Evolutionary conservation across 2,329 filamentous ascomycete species (phyloP), one percentile per base, ranked within the genome.

Genomic region (Colletotrichum gigasporum): DNA sequence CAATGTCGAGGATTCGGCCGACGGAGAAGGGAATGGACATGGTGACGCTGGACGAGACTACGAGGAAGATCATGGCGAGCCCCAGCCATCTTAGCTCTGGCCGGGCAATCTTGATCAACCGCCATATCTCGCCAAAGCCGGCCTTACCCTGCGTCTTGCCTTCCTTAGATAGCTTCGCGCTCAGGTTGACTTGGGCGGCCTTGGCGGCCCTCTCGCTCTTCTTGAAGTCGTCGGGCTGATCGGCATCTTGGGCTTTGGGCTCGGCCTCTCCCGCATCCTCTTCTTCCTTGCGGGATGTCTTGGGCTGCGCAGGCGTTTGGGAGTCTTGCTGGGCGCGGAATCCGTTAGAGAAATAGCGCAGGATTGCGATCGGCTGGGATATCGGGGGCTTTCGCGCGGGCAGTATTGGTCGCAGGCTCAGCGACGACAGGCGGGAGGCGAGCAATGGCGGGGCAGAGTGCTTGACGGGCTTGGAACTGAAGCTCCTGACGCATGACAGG

Each of bases 1-100:
- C 93, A 55, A 96, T 87, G 78, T 99, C 96, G 75, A 99, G 83
- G 67, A 99, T 97, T 74, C 94, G 95, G 60, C 96, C 96, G 69
- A 99, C 97, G 0, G 94, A 97, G 75, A 97, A 97, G 2, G 96
- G 96, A 64, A 99, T 92, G 2, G 93, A 94, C 91, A 99, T 97
- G 61, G 94, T 97, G 70, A 99, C 94, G 53, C 89, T 87, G 4
- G 95, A 98, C 14, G 95, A 97, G 67, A 97, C 85, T 63, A 99
- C 84, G 52, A 99, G 84, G 74, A 97, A 91, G 58, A 91, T 76
- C 75, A 98, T 95, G 3, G 96, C 96, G 68, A 91, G 78, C 6
- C 83, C 85, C 14, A 99, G 87, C 77, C 92, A 91, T 73, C 85
- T 90, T 28, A 91, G 80, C 80, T 99, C 96, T 3, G 95, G 95